Base-by-base conservation (phyloP, 164 flowering plant species). In the Aristolochia californica region DNA sequence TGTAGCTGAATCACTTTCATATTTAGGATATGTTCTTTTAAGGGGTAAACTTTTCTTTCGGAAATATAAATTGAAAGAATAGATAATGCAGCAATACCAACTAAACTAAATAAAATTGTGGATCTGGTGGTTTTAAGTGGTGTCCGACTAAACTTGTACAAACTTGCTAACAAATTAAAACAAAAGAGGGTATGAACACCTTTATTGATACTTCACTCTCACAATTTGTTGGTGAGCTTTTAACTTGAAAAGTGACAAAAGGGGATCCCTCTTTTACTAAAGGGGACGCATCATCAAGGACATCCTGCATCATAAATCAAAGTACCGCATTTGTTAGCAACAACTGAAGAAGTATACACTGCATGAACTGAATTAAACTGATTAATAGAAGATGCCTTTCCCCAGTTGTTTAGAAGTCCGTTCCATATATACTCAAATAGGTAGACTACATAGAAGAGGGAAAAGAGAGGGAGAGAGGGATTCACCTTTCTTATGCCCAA, bases 191-290 rank as follows among this genome's bases (percentile, higher is more conserved):
- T 11, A 30, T 10, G 48, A 60, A n/a, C 70, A 86, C 96, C 93
- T 84, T 82, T 13, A 85, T 55, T 7, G 79, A 71, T 21, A 77
- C 64, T 57, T 69, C 74, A 68, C 54, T 66, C 17, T 84, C 83
- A 48, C 38, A 55, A 26, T 67, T 60, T 50, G 44, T 34, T 16
- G 77, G 65, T 23, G 75, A 72, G 26, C 72, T 58, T 43, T 79
- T 77, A 66, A 83, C 70, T 72, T 78, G 72, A 45, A 78, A 52
- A 38, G 55, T 72, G 13, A 75, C 47, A 63, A 74, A 77, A 26
- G 84, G 76, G 48, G 64, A 53, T 47, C 47, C 61, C 45, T 22
- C 14, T 17, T 68, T 75, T 53, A 50, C 7, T 13, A 17, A 45
- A 16, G 43, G 28, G 2, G 27, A 22, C 61, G 49, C 44, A 34